These are phyloP conservation scores for Phylloporus sp. DNA, from an alignment of 768 basidiomycete species.

Conservation along the genomic window DNA sequence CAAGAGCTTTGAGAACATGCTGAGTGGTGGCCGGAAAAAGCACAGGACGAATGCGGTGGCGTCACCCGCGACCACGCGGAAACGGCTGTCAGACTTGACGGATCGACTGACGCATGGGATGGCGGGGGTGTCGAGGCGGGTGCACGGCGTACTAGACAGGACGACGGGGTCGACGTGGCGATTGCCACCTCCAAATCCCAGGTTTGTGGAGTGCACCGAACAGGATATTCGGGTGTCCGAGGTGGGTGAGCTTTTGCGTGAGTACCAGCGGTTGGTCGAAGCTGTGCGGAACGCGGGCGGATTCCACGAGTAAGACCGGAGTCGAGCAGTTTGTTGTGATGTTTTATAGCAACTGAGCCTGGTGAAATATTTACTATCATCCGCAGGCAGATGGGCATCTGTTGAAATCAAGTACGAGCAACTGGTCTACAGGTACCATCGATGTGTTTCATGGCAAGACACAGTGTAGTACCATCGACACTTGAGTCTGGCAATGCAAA, in stretches of 20 bases:
- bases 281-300: constrained; percentile 55
- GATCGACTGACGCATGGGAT: constrained; percentile 75
- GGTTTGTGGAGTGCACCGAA: constrained; percentile 67
- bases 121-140: constrained; percentile 51
- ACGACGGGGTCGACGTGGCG: constrained; percentile 36
- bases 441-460: no score
- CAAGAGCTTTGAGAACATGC: constrained; percentile 84
- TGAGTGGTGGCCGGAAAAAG: constrained; percentile 39
- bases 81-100: constrained; percentile 43
- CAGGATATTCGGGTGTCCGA: constrained; percentile 82
- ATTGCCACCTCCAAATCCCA: constrained; percentile 58
- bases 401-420: no score
- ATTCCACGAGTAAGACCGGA: constrained; percentile 24
- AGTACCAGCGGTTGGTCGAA: constrained; percentile 78
- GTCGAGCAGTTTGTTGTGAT: no score
- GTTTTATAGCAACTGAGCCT: no score
- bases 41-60: constrained; percentile 13
- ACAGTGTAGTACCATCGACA: no score
- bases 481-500: no score
- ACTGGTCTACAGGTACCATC: no score
- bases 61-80: constrained; percentile 44
- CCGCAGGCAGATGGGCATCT: no score
- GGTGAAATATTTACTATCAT: no score
- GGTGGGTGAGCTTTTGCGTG: constrained; percentile 71
- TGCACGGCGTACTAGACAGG: constrained; percentile 34